Conservation (phyloP, 805 yeast genomes). For the Danielia oregonensis region DNA sequence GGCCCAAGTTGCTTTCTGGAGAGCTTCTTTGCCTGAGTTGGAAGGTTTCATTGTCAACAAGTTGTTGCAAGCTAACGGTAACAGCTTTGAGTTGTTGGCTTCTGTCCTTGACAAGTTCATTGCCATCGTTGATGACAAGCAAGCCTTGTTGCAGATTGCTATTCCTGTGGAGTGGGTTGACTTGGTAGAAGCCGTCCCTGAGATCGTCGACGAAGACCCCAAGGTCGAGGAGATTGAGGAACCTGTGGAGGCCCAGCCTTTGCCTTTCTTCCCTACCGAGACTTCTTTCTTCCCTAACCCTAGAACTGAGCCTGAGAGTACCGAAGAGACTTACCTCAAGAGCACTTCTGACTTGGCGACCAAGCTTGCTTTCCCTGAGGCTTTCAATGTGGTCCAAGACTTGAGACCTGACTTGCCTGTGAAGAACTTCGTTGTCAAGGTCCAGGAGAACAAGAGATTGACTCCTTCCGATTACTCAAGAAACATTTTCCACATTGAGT, state of each 20-base stretch:
- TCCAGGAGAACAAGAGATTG: conserved; percentile 85
- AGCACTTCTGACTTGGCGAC: conserved; percentile 53
- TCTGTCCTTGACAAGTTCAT: conserved; percentile 65
- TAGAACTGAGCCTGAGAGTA: conserved; percentile 28
- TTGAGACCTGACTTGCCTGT: conserved; percentile 90
- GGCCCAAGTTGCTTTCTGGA: conserved; percentile 79
- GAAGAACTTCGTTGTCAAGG: conserved; percentile 80
- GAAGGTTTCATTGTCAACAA: conserved; percentile 69
- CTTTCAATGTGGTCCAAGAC: conserved; percentile 52
- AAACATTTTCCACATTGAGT: conserved; percentile 94
- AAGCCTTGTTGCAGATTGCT: conserved; percentile 35
- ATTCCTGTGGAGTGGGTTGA: conserved; percentile 32
- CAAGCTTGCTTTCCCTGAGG: conserved; percentile 77
- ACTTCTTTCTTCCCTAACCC: conserved; percentile 65
- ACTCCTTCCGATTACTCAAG: conserved; percentile 89
- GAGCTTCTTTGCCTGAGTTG: conserved; percentile 56
- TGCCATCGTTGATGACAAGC: conserved; percentile 49
- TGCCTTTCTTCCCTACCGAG: conserved; percentile 57
- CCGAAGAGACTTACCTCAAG: conserved; percentile 35
- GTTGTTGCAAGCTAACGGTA: conserved; percentile 76
- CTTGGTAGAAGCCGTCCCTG: conserved; percentile 34
- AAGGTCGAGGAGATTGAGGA: conserved; percentile 22
- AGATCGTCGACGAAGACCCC: conserved; percentile 22
- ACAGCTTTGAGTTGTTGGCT: conserved; percentile 75
- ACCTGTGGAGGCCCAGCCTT: conserved; percentile 15